Conservation (phyloP, 2,329 filamentous ascomycete species). For the Aspergillus pseudonomiae region DNA sequence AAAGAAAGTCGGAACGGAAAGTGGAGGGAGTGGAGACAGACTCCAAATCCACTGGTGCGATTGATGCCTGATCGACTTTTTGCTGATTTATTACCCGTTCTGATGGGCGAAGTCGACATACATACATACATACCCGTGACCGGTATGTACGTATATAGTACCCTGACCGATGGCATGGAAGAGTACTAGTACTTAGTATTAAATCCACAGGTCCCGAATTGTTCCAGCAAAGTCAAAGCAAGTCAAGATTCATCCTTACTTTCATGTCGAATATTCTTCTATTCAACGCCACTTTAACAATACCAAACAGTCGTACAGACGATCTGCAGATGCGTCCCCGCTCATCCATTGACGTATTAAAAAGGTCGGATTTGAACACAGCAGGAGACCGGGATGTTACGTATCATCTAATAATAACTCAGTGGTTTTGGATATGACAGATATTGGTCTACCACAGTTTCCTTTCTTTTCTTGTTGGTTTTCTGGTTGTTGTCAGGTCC, state of each 20-base stretch:
- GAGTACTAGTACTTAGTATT: not conserved
- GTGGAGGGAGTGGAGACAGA: not conserved
- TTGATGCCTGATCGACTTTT: conserved; percentile 11
- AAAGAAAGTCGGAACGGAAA: conserved; percentile 7
- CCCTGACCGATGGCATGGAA: not conserved
- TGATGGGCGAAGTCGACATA: not conserved
- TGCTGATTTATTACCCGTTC: not conserved
- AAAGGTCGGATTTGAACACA: not conserved
- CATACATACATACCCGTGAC: not conserved
- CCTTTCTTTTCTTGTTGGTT: not conserved
- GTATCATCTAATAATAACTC: conserved; percentile 1
- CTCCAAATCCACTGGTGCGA: not conserved
- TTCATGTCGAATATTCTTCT: not conserved
- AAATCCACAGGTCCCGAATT: not conserved
- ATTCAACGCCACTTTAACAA: not conserved
- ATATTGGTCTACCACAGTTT: not conserved
- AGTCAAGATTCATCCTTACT: not conserved
- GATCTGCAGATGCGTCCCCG: not conserved
- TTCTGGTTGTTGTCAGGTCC: not conserved
- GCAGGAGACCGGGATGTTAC: not conserved
- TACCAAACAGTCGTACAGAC: not conserved
- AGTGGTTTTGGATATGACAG: not conserved
- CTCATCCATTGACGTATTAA: not conserved
- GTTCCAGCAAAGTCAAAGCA: not conserved
- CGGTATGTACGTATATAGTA: not conserved